These are phyloP conservation scores for Lachancea sp. DNA, from an alignment of 805 yeast genomes.

Conservation along the genomic window DNA sequence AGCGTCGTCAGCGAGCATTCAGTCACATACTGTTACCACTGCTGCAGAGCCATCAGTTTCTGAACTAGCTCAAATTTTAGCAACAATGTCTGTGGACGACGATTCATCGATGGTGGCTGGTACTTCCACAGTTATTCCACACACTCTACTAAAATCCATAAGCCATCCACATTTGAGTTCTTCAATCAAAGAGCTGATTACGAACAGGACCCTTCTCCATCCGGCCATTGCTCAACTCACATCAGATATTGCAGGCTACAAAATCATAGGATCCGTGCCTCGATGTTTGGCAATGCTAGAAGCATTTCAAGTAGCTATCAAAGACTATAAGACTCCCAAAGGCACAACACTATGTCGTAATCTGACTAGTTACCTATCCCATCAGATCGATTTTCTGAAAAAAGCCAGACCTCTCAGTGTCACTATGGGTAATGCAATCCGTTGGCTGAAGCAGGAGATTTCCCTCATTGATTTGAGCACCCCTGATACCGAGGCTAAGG, in stretches of 20 bases:
- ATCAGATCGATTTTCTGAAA: constrained; percentile 88
- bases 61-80: constrained; percentile 13
- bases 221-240: constrained; percentile 77
- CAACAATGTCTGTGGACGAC: constrained; percentile 25
- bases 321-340: constrained; percentile 76
- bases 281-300: constrained; percentile 79
- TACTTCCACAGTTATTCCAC: constrained; percentile 38
- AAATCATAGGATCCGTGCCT: constrained; percentile 83
- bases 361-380: constrained; percentile 78
- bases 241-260: constrained; percentile 72
- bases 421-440: constrained; percentile 95
- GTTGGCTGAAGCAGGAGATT: constrained; percentile 95
- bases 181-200: constrained; percentile 29
- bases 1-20: constrained; percentile 8
- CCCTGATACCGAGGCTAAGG: constrained; percentile 53
- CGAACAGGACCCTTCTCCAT: constrained; percentile 57
- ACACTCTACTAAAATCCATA: constrained; percentile 34
- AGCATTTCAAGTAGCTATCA: constrained; percentile 74
- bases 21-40: constrained; percentile 4
- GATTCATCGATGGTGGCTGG: constrained; percentile 35
- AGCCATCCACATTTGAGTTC: constrained; percentile 26
- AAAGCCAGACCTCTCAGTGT: constrained; percentile 87
- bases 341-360: constrained; percentile 83
- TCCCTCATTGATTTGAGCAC: constrained; percentile 72
- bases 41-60: constrained; percentile 7